Evolutionary conservation across 2,329 filamentous ascomycete genomes (phyloP).

Genomic region (Colletotrichum caudatum): DNA sequence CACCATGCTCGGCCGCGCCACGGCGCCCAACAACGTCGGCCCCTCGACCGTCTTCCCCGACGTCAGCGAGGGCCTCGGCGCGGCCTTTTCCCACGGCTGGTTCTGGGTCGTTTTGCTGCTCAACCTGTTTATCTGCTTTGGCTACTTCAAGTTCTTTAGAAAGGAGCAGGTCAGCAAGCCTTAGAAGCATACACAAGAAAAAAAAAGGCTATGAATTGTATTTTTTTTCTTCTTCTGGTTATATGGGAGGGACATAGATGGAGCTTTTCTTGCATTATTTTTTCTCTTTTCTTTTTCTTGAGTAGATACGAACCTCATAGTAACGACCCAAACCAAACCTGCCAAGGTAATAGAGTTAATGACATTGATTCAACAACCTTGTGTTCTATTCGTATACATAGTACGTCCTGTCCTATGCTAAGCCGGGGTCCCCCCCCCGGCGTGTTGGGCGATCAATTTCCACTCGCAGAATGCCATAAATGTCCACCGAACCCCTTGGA

Average conservation of each 20-base stretch:
- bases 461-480: neutral
- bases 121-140: constrained; percentile 69
- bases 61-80: constrained; percentile 61
- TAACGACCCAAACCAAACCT: constrained; percentile 33
- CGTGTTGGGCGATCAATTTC: neutral
- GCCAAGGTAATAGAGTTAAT: constrained; percentile 40
- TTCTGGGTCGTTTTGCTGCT: constrained; percentile 72
- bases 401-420: rapidly evolving
- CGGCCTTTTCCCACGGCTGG: constrained; percentile 62
- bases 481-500: neutral
- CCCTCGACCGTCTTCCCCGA: constrained; percentile 73
- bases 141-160: constrained; percentile 67
- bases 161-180: constrained; percentile 70
- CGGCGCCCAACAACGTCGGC: constrained; percentile 70
- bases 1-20: constrained; percentile 71
- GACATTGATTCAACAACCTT: constrained; percentile 5
- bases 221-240: constrained; percentile 1
- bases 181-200: constrained; percentile 40
- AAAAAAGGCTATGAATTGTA: constrained; percentile 28
- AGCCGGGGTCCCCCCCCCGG: neutral
- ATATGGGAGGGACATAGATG: constrained; percentile 16
- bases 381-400: no score
- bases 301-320: constrained; percentile 37
- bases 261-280: constrained; percentile 4
- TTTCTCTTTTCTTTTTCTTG: no score